A percentile compares a stretch with the other conserved stretches of the same genome.
These are phyloP conservation scores for Backusella macrospora DNA, from an alignment of 192 early-diverging fungal species.

Conservation along the genomic window DNA sequence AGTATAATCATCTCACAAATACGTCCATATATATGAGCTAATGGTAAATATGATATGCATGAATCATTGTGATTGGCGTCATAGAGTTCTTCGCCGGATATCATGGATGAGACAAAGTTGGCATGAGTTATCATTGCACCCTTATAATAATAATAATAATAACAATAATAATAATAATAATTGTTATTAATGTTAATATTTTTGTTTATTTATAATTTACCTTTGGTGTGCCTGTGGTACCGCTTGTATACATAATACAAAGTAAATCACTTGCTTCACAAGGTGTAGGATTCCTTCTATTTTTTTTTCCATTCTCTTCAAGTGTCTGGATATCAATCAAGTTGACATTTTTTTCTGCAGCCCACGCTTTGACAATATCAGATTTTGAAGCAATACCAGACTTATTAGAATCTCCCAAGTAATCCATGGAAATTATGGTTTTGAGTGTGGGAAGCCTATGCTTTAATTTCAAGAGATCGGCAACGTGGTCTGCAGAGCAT, in stretches of 20 bases:
- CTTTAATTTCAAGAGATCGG: slow-evolving; percentile 52
- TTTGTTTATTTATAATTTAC: slow-evolving; percentile 22
- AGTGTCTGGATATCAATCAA: slow-evolving; percentile 48
- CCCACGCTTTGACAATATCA: slow-evolving; percentile 42
- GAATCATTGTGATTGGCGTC: slow-evolving; percentile 10
- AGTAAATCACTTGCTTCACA: slow-evolving; percentile 65
- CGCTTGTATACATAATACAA: slow-evolving; percentile 78
- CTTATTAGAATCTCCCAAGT: slow-evolving; percentile 21
- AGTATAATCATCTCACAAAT: slow-evolving; percentile 53
- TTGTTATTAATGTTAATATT: background rate
- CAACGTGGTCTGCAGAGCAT: slow-evolving; percentile 45
- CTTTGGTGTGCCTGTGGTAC: slow-evolving; percentile 81
- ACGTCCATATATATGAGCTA: slow-evolving; percentile 89
- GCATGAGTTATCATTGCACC: slow-evolving; percentile 71
- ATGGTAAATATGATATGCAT: slow-evolving; percentile 74
- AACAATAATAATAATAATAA: too few species aligned
- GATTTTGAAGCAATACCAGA: background rate
- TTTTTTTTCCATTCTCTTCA: slow-evolving; percentile 56
- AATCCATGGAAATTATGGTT: slow-evolving; percentile 72
- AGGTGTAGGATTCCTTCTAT: slow-evolving; percentile 50
- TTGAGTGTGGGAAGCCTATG: slow-evolving; percentile 64
- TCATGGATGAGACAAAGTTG: slow-evolving; percentile 56
- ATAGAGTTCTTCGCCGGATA: background rate
- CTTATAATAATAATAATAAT: background rate
- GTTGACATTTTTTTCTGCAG: slow-evolving; percentile 43